These are phyloP conservation scores for Vitis hybrid DNA, from an alignment of 177 flowering plant species.

Conservation along the genomic window DNA sequence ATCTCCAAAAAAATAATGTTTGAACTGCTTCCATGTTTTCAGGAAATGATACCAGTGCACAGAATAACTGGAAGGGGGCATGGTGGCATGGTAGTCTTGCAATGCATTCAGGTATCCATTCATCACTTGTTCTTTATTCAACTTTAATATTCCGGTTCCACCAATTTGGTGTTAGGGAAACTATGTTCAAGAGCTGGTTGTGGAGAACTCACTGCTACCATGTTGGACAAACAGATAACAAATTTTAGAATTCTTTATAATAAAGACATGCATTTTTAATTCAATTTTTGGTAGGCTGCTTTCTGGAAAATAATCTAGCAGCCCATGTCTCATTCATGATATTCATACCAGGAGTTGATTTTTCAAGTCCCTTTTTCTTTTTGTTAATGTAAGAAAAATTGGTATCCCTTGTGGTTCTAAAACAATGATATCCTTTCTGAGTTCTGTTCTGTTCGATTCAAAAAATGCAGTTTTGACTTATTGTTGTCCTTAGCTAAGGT, in stretches of 20 bases:
- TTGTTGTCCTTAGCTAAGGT: not conserved
- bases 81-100: slow-evolving; percentile 95
- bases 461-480: not conserved
- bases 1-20: not conserved
- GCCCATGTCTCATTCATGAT: too few species aligned
- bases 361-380: too few species aligned
- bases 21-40: slow-evolving; percentile 7
- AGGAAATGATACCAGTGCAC: slow-evolving; percentile 86
- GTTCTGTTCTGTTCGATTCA: too few species aligned
- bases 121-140: not conserved
- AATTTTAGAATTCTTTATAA: too few species aligned
- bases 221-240: too few species aligned
- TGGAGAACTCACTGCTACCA: not conserved
- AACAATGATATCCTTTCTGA: too few species aligned
- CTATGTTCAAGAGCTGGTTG: not conserved
- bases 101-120: slow-evolving; percentile 62
- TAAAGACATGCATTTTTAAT: too few species aligned
- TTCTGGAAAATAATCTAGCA: too few species aligned
- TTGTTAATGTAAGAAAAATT: too few species aligned
- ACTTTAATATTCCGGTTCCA: not conserved
- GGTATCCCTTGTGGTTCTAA: too few species aligned
- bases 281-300: too few species aligned
- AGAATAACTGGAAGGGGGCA: slow-evolving; percentile 95
- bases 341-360: too few species aligned
- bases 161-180: not conserved